A percentile compares a stretch with the other conserved stretches of the same genome.
Conservation (phyloP, 169 alveolate species). For the Plasmodium ovale region DNA sequence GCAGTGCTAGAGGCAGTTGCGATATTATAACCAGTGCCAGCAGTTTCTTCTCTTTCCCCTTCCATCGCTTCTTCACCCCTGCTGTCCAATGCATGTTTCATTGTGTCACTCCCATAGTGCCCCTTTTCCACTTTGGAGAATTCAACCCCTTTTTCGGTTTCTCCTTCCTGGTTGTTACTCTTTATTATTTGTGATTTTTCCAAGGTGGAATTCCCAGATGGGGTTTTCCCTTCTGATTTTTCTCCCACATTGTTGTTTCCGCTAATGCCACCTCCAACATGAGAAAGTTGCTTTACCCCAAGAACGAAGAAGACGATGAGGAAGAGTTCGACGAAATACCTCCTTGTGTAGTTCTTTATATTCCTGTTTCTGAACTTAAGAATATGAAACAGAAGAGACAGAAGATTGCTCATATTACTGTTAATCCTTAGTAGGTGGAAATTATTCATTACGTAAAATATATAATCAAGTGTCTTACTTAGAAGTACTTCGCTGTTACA, state of each 20-base stretch:
- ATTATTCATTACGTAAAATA: slow-evolving; percentile 50
- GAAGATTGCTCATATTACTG: slow-evolving; percentile 60
- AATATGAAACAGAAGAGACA: slow-evolving; percentile 66
- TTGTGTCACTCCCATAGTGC: not conserved
- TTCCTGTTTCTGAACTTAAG: slow-evolving; percentile 38
- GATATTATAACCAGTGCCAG: not conserved
- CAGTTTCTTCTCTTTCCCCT: not conserved
- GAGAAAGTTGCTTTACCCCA: slow-evolving; percentile 62
- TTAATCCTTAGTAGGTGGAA: slow-evolving; percentile 6
- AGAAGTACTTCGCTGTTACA: slow-evolving; percentile 61
- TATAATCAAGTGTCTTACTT: slow-evolving; percentile 50
- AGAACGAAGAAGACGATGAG: slow-evolving; percentile 52
- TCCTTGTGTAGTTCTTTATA: slow-evolving; percentile 26
- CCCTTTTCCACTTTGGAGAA: not conserved
- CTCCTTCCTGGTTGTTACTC: not conserved
- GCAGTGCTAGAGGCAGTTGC: not conserved
- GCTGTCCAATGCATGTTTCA: too few relatives aligned
- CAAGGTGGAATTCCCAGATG: not conserved
- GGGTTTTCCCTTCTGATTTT: not conserved
- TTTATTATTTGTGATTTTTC: too few relatives aligned
- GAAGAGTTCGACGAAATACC: slow-evolving; percentile 44
- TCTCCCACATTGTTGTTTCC: not conserved
- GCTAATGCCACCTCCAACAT: not conserved
- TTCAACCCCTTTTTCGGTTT: not conserved
- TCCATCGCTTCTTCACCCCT: too few relatives aligned